A percentile compares a stretch with the other conserved stretches of the same genome.
These are phyloP conservation scores for Dothideomycetidae sp. DNA, from an alignment of 2,329 filamentous ascomycete genomes.

Conservation along the genomic window DNA sequence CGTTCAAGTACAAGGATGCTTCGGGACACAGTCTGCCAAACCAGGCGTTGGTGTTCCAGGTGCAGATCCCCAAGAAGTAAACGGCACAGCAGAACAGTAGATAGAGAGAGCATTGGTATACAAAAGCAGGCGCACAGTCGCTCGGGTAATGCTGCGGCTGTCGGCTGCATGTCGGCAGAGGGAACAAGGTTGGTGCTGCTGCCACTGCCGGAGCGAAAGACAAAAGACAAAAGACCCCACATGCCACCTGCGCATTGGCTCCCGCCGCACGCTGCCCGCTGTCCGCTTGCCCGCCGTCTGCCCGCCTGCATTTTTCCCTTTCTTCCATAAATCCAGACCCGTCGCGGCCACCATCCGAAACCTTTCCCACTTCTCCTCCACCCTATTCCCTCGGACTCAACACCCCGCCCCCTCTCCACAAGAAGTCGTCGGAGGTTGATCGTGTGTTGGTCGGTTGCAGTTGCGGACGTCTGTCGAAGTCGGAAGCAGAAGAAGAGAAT, in stretches of 20 bases:
- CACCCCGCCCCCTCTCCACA: neutral
- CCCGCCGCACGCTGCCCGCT: too few relatives aligned
- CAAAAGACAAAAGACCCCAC: too few relatives aligned
- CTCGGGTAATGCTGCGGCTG: too few relatives aligned
- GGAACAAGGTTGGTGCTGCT: too few relatives aligned
- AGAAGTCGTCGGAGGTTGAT: too few relatives aligned
- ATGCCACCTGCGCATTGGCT: too few relatives aligned
- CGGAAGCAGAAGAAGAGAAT: neutral
- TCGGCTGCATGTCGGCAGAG: too few relatives aligned
- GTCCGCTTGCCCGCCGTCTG: neutral
- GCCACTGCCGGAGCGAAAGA: too few relatives aligned
- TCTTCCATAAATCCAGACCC: too few relatives aligned
- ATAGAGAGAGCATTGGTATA: too few relatives aligned
- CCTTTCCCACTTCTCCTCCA: neutral
- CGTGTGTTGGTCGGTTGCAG: neutral
- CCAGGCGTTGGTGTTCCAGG: conserved; percentile 50
- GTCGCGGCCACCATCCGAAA: neutral
- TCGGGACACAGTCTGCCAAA: conserved; percentile 46
- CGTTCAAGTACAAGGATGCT: conserved; percentile 40
- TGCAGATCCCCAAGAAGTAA: conserved; percentile 31
- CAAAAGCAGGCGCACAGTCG: too few relatives aligned
- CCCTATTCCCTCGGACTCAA: neutral
- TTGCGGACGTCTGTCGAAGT: neutral
- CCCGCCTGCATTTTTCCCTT: neutral
- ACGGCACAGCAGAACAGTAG: neutral